Evolutionary conservation across 352 stramenopile species (phyloP).

Genomic region (Phytophthora lateralis): DNA sequence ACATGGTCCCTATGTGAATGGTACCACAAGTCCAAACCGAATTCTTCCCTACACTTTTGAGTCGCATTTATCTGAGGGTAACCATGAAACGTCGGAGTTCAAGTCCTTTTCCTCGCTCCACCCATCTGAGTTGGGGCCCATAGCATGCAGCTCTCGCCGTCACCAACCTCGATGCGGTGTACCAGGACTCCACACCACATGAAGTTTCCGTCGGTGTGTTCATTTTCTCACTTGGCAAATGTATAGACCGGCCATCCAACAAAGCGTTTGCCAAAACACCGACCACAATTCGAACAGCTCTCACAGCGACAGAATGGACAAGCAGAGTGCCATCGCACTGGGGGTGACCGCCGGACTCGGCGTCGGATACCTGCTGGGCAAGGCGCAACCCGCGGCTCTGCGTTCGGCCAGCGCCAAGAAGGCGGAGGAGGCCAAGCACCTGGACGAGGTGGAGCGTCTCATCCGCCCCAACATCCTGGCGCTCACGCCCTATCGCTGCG

Average conservation of each 20-base stretch:
- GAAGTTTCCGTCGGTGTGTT: constrained; percentile 18
- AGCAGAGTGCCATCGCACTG: constrained; percentile 64
- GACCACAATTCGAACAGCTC: constrained; percentile 6
- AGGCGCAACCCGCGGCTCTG: constrained; percentile 39
- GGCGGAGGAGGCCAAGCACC: constrained; percentile 7
- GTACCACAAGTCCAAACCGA: constrained; percentile 16
- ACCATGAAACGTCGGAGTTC: not conserved
- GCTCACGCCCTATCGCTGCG: constrained; percentile 97
- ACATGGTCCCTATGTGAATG: not conserved
- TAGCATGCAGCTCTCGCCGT: not conserved
- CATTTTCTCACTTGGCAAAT: constrained; percentile 19
- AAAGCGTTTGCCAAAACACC: constrained; percentile 34
- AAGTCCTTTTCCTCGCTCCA: not conserved
- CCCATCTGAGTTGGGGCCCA: not conserved
- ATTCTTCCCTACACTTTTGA: constrained; percentile 17
- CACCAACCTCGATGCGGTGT: not conserved
- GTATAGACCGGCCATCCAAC: constrained; percentile 18
- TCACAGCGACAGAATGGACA: constrained; percentile 55
- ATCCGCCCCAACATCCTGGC: constrained; percentile 97
- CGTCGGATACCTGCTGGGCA: constrained; percentile 71
- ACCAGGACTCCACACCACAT: constrained; percentile 8
- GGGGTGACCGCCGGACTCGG: constrained; percentile 67
- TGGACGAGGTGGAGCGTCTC: constrained; percentile 84
- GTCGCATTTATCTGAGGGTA: not conserved
- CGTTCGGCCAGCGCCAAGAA: constrained; percentile 4